Percentiles rank a stretch among this genome's conserved stretches.
These are phyloP conservation scores for Cladosporium velox DNA, from an alignment of 2,329 filamentous ascomycete species.

Conservation along the genomic window DNA sequence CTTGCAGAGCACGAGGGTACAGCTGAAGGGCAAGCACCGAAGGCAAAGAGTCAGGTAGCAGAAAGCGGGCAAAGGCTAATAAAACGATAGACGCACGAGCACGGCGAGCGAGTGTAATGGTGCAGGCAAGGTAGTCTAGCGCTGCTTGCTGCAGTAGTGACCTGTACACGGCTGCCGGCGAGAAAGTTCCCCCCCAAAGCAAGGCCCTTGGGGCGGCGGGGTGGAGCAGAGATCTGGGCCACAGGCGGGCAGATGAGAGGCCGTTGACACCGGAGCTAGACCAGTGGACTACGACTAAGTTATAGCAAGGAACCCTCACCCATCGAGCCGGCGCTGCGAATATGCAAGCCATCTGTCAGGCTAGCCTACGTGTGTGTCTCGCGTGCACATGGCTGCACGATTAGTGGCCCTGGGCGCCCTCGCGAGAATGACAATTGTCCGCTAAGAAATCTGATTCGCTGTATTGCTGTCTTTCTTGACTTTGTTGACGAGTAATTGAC, in stretches of 20 bases:
- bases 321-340: background rate
- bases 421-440: background rate
- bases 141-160: background rate
- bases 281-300: slow-evolving; percentile 7
- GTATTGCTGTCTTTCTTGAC: background rate
- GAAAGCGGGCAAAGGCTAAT: background rate
- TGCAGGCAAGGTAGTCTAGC: slow-evolving; percentile 4
- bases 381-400: background rate
- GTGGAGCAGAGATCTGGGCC: slow-evolving; percentile 7
- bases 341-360: slow-evolving; percentile 5
- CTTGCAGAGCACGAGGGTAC: background rate
- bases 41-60: slow-evolving; percentile 8
- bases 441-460: background rate
- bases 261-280: slow-evolving; percentile 10
- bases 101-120: slow-evolving; percentile 9
- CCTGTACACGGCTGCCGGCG: background rate
- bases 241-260: background rate
- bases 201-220: slow-evolving; percentile 4
- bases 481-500: slow-evolving; percentile 4
- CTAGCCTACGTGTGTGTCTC: background rate
- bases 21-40: background rate
- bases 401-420: background rate
- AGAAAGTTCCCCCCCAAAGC: slow-evolving; percentile 8
- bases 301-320: slow-evolving; percentile 10
- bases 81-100: slow-evolving; percentile 8